Evolutionary conservation across 2,329 filamentous ascomycete genomes (phyloP).

Genomic region (Pyrenophora seminiperda): DNA sequence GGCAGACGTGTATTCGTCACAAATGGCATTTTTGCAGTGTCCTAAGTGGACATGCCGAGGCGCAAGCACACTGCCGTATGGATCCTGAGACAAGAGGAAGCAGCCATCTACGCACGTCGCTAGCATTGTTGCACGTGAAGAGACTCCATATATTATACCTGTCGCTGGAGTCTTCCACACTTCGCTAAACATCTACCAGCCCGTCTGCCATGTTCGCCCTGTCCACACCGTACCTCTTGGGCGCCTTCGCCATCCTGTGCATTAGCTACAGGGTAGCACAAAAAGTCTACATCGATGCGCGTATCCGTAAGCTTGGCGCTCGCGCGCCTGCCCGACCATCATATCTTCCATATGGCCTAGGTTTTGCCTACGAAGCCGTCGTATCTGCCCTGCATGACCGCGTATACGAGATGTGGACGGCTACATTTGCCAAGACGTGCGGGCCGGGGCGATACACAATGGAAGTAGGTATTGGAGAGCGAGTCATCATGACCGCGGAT

Average conservation of each 20-base stretch:
- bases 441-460: constrained; percentile 59
- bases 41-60: constrained; percentile 23
- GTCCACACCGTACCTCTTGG: constrained; percentile 30
- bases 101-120: neutral
- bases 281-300: constrained; percentile 40
- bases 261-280: constrained; percentile 23
- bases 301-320: constrained; percentile 51
- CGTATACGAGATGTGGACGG: constrained; percentile 67
- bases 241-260: constrained; percentile 25
- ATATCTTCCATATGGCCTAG: constrained; percentile 60
- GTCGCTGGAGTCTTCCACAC: too few species aligned
- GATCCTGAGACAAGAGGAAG: neutral
- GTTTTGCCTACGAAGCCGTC: constrained; percentile 66
- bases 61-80: neutral
- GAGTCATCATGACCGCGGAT: constrained; percentile 77
- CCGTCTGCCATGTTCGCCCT: constrained; percentile 1
- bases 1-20: constrained; percentile 7
- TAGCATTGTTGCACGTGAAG: neutral
- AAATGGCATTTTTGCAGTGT: constrained; percentile 7
- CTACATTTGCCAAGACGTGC: constrained; percentile 53
- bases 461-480: constrained; percentile 63
- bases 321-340: constrained; percentile 51
- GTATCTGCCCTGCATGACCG: constrained; percentile 58
- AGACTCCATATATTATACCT: neutral
- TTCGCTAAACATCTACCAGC: too few species aligned